Base-by-base conservation (phyloP, 305 asterid genomes). In the Fraxinus floribunda region DNA sequence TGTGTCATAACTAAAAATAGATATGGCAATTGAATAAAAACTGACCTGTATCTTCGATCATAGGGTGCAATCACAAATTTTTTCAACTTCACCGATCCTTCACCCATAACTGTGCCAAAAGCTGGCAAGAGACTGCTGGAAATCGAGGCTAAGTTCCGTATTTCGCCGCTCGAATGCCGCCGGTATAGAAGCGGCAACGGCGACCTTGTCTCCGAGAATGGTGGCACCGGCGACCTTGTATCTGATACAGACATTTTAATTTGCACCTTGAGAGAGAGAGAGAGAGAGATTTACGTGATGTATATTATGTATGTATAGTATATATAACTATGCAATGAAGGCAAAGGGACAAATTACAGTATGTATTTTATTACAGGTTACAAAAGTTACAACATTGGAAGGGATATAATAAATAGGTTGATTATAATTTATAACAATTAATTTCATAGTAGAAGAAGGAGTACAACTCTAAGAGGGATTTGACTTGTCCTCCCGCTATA, bases 121-220 rank as follows among this genome's bases (percentile, higher is more conserved):
- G 97, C 97, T 68, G 98, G 97, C 92, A 95, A 82, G 72, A 95
- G 88, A 80, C 98, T 95, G 90, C 98, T 93, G 26, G 98, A 92
- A 80, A 95, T 91, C 4, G 98, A 93, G 5, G 97, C 91, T 13
- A 93, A 82, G 88, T 94, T 93, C 77, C 83, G 90, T 9, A 87
- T 79, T 52, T 93, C 90, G 7, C 81, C 88, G 84, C 89, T 88
- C 0, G 94, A 86, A 20, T 87, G 89, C 64, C 92, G 89, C 86
- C 92, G 90, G 86, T 44, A 87, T 29, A 94, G 78, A 80, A 91
- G 82, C 62, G 96, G 91, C 86, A 62, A 16, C 44, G 92, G 92
- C 0, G 92, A 86, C 55, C 87, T 84, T 70, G 84, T 81, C 46
- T 39, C 46, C 13, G 46, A 39, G 46, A 7, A 39, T 39, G 46